Base-by-base conservation (phyloP, 108 stramenopile species). In the Cylindrotheca fusiformis region DNA sequence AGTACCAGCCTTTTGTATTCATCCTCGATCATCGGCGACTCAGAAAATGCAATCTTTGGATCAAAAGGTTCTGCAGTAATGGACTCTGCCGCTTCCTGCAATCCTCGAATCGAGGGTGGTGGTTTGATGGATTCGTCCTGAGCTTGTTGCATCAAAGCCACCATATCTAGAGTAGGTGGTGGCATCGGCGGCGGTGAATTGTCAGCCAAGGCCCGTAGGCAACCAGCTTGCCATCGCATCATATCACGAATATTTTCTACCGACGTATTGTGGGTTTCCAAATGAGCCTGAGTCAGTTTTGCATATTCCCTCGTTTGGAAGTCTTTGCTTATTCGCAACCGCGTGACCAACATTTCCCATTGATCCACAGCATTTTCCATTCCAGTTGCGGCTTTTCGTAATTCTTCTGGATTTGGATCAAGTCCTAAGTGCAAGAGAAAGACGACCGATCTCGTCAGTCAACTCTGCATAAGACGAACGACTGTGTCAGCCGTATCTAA, bases 221-320 rank as follows among this genome's bases (percentile, higher is more conserved):
- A 79, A 12, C 33, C 68, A 14, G 50, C 47, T 33, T 79, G 78
- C 78, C 78, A 79, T 32, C 65, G 51, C 63, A 79, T 70, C 64
- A 74, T 59, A n/a, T 32, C 18, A 3, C 49, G 58, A 4, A 79
- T 67, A 19, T 24, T 48, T 2, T 59, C 46, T 10, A 60, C 26
- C 19, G 57, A 45, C 25, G 28, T 31, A 14, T 70, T 70, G 52
- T 75, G 65, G 4, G 6, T 56, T 21, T 52, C 59, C 41, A 79
- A 52, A 54, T 79, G 78, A 19, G 78, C 74, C 30, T 79, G 60
- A 1, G 73, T 70, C 20, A 79, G 29, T 32, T 66, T 75, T 1
- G 68, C 71, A 55, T 75, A 79, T 54, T 79, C 78, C 30, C 51
- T 48, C 41, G 69, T 71, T 46, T 71, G 68, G 72, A 79, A 79